These are phyloP conservation scores for Nemania sp. DNA, from an alignment of 2,329 filamentous ascomycete species.

Conservation along the genomic window DNA sequence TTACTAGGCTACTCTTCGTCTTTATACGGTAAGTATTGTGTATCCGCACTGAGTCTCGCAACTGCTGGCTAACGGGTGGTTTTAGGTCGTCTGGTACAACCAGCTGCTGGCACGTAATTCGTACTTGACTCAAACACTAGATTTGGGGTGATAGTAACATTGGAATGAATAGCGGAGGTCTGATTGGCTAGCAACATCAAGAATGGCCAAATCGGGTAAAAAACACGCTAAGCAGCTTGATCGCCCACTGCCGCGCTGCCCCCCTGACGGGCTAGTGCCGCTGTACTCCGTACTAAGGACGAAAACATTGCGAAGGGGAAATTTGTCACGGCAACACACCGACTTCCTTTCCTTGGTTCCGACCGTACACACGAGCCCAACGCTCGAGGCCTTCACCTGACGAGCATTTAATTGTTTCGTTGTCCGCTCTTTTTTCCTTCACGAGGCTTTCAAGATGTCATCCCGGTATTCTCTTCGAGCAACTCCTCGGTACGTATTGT, in stretches of 20 bases:
- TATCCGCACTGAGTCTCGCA: too few species aligned
- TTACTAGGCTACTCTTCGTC: too few species aligned
- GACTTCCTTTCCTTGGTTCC: conserved; percentile 15
- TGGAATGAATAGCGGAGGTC: background rate
- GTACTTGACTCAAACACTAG: background rate
- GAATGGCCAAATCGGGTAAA: conserved; percentile 13
- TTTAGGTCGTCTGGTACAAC: too few species aligned
- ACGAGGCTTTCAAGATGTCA: conserved; percentile 24
- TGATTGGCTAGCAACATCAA: conserved; percentile 6
- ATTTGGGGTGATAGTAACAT: background rate
- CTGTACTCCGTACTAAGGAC: conserved; percentile 6
- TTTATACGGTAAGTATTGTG: too few species aligned
- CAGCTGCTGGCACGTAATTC: background rate
- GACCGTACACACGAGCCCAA: conserved; percentile 4
- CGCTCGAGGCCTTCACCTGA: conserved; percentile 16
- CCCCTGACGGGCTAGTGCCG: conserved; percentile 1
- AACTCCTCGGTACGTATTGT: conserved; percentile 28
- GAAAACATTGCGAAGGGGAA: conserved; percentile 18
- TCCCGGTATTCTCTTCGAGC: conserved; percentile 29
- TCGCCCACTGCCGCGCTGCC: conserved; percentile 15
- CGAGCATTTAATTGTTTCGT: conserved; percentile 34
- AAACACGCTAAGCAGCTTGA: conserved; percentile 2
- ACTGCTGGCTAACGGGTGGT: too few species aligned
- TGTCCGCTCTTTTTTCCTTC: conserved; percentile 27
- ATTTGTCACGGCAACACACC: conserved; percentile 23